phyloP scores from a whole-genome alignment of 768 basidiomycete species.

The Termitomyces titanicus region DNA sequence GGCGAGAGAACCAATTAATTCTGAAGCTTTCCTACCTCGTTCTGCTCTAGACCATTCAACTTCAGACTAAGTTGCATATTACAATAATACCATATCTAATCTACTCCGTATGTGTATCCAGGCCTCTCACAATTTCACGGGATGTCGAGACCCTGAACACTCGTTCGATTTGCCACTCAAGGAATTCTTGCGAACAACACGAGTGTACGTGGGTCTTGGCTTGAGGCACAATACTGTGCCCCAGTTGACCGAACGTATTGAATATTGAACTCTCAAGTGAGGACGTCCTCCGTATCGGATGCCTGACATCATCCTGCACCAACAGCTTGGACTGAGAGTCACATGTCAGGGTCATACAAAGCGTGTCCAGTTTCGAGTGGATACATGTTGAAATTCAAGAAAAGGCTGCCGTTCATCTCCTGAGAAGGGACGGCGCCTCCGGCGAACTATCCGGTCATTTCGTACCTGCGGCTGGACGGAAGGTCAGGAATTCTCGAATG shows the following conservation, averaged over 20 bases:
- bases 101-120: too few relatives aligned
- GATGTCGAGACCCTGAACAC: too few relatives aligned
- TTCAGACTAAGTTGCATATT: not conserved
- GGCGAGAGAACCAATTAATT: slow-evolving; percentile 21
- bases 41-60: too few relatives aligned
- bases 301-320: not conserved
- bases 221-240: too few relatives aligned
- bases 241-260: not conserved
- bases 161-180: too few relatives aligned
- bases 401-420: not conserved
- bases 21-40: not conserved
- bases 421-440: not conserved
- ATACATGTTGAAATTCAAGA: not conserved
- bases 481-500: not conserved
- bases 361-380: not conserved
- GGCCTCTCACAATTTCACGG: not conserved
- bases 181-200: too few relatives aligned
- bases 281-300: slow-evolving; percentile 1
- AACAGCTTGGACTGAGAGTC: not conserved
- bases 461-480: not conserved
- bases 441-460: not conserved
- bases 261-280: not conserved
- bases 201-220: too few relatives aligned
- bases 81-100: not conserved
- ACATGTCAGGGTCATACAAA: not conserved